Evolutionary conservation across 495 filamentous ascomycete genomes (phyloP).

Genomic region (Hypomontagnella monticulosa): DNA sequence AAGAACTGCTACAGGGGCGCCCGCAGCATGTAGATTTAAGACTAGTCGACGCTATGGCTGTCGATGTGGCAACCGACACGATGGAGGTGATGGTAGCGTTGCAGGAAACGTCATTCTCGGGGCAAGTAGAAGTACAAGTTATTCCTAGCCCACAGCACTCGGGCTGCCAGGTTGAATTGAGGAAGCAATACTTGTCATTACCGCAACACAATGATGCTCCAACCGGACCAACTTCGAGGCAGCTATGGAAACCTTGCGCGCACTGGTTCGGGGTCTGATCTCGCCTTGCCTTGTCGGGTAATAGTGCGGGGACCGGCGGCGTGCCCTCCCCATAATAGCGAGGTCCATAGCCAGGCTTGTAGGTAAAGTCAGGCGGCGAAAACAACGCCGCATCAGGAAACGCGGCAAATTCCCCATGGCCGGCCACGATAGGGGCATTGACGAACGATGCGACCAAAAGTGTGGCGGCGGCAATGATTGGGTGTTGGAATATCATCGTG

Average conservation of each 20-base stretch:
- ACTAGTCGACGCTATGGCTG: slow-evolving; percentile 18
- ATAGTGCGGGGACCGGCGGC: slow-evolving; percentile 34
- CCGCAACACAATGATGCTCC: slow-evolving; percentile 34
- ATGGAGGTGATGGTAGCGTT: slow-evolving; percentile 40
- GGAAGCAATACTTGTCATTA: slow-evolving; percentile 47
- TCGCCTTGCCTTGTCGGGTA: slow-evolving; percentile 17
- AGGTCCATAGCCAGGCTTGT: slow-evolving; percentile 35
- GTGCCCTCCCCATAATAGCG: slow-evolving; percentile 31
- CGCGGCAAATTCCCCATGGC: slow-evolving; percentile 7
- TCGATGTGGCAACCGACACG: slow-evolving; percentile 29
- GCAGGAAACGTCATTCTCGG: slow-evolving; percentile 25
- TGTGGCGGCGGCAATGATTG: not conserved
- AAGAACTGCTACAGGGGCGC: slow-evolving; percentile 50
- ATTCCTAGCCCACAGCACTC: slow-evolving; percentile 53
- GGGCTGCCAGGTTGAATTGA: slow-evolving; percentile 21
- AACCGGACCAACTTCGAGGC: slow-evolving; percentile 29
- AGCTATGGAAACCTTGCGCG: slow-evolving; percentile 12
- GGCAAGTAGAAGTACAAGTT: slow-evolving; percentile 49
- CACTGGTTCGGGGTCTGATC: slow-evolving; percentile 14
- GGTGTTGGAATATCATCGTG: slow-evolving; percentile 23
- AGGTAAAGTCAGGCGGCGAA: not conserved
- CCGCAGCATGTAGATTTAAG: slow-evolving; percentile 50
- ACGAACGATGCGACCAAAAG: slow-evolving; percentile 18
- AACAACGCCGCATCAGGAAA: slow-evolving; percentile 31
- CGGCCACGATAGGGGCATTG: slow-evolving; percentile 4